Evolutionary conservation across 495 filamentous ascomycete genomes (phyloP), one percentile per base, ranked within the genome.

Genomic region (Xylaria acuta): DNA sequence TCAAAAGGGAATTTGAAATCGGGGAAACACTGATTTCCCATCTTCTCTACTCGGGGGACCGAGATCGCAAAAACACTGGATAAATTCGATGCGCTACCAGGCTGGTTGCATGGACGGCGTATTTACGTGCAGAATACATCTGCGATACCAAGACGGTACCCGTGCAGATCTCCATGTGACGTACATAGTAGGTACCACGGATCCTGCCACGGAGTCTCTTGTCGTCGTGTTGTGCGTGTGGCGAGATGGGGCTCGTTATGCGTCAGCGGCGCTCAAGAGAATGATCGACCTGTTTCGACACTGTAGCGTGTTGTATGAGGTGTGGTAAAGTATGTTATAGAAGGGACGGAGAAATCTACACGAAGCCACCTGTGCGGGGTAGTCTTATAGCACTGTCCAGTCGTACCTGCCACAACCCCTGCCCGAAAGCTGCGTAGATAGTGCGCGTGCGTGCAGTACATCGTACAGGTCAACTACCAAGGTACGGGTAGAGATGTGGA

Each of bases 1-100:
- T 75, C 68, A 67, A 36, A 49, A 49, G 75, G 75, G 73, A 68
- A 75, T 77, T 75, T 77, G 71, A 73, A 72, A 79, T 79, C 72
- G 77, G 77, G 70, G 75, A 77, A 77, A 74, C 73, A 71, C 66
- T 73, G 72, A 74, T 77, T 77, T 75, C 75, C 76, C 75, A 77
- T 78, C 32, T 66, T 18, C 32, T 41, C 30, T 16, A 6, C 49
- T 34, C 5, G 49, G 25, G 65, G 49, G 65, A 67, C 65, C 47
- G 65, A 67, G 47, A 67, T 36, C 47, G 45, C 47, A 38, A 40
- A 36, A 54, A 30, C 49, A 67, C 49, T 67, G 65, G 65, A 56
- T 56, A 56, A n/a, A 67, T 56, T 54, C 47, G 49, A 56, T 67
- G 65, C 65, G 65, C 65, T 67, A 67, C 65, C 14, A 32, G 49